Percentiles rank a stretch among this genome's conserved stretches.
Conservation (phyloP, 108 stramenopile species). For the Chaetoceros tenuissimus region DNA sequence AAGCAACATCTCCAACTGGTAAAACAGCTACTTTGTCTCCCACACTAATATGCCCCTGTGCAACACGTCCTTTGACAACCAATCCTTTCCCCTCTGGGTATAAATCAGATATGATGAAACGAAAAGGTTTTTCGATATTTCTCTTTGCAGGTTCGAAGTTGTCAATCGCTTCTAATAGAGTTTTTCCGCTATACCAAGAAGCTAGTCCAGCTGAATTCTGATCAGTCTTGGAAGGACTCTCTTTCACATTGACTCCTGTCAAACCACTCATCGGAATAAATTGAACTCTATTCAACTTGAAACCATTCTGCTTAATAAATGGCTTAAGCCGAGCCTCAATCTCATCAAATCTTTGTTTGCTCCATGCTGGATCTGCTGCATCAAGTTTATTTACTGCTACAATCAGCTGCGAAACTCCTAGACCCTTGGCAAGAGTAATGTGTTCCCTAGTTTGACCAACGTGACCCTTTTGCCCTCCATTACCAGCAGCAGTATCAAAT, state of each 20-base stretch:
- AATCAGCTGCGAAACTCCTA: slow-evolving; percentile 95
- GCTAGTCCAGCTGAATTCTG: slow-evolving; percentile 39
- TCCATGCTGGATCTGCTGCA: slow-evolving; percentile 74
- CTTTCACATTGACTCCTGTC: slow-evolving; percentile 93
- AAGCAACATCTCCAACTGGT: slow-evolving; percentile 75
- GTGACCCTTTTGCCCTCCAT: not conserved
- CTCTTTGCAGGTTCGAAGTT: slow-evolving; percentile 70
- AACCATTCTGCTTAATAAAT: slow-evolving; percentile 65
- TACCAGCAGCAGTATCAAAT: slow-evolving; percentile 56
- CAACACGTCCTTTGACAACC: slow-evolving; percentile 58
- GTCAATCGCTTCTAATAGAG: slow-evolving; percentile 92
- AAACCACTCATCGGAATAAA: slow-evolving; percentile 95
- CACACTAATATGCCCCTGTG: slow-evolving; percentile 60
- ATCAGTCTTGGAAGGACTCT: slow-evolving; percentile 47
- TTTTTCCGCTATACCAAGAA: slow-evolving; percentile 92
- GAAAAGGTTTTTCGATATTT: slow-evolving; percentile 84
- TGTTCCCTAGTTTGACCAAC: slow-evolving; percentile 90
- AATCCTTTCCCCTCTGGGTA: slow-evolving; percentile 71
- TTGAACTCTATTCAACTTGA: slow-evolving; percentile 60
- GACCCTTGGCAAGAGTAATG: slow-evolving; percentile 87
- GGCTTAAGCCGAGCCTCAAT: slow-evolving; percentile 56
- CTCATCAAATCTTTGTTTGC: slow-evolving; percentile 79
- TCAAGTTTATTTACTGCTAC: slow-evolving; percentile 98
- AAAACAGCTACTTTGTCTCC: slow-evolving; percentile 65
- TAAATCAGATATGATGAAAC: slow-evolving; percentile 85